These are phyloP conservation scores for Claviceps sp. DNA, from an alignment of 2,329 filamentous ascomycete species.

Conservation along the genomic window DNA sequence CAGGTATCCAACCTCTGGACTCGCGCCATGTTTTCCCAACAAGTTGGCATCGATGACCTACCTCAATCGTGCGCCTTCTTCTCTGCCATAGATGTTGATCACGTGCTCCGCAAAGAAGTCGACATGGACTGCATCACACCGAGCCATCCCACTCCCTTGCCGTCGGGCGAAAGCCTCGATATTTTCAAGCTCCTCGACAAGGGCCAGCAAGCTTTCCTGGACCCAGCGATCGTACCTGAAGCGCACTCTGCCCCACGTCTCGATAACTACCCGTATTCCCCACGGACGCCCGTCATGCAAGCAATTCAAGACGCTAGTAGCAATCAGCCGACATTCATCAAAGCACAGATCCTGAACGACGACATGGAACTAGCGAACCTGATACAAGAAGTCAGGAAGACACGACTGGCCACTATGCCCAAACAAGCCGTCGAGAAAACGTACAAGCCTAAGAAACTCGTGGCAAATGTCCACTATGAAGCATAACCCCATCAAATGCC, in stretches of 20 bases:
- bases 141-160: conserved; percentile 64
- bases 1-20: conserved; percentile 96
- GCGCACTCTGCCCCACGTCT: conserved; percentile 38
- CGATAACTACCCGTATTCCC: conserved; percentile 51
- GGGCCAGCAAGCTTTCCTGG: conserved; percentile 53
- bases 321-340: conserved; percentile 51
- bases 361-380: conserved; percentile 65
- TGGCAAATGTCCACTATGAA: conserved; percentile 23
- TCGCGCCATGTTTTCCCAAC: conserved; percentile 90
- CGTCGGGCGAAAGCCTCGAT: conserved; percentile 76
- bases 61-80: conserved; percentile 94
- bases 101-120: conserved; percentile 93
- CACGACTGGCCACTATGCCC: conserved; percentile 6
- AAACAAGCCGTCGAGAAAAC: conserved; percentile 11
- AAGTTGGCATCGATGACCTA: conserved; percentile 89
- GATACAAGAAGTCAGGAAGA: conserved; percentile 44
- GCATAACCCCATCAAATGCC: conserved; percentile 20
- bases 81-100: conserved; percentile 87
- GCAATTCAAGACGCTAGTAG: conserved; percentile 38
- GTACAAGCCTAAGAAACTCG: conserved; percentile 12
- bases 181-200: conserved; percentile 67
- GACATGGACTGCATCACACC: conserved; percentile 96
- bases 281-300: conserved; percentile 70
- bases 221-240: conserved; percentile 48
- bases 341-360: conserved; percentile 67